phyloP scores from a whole-genome alignment of 768 basidiomycete genomes.

The Suillus spraguei region DNA sequence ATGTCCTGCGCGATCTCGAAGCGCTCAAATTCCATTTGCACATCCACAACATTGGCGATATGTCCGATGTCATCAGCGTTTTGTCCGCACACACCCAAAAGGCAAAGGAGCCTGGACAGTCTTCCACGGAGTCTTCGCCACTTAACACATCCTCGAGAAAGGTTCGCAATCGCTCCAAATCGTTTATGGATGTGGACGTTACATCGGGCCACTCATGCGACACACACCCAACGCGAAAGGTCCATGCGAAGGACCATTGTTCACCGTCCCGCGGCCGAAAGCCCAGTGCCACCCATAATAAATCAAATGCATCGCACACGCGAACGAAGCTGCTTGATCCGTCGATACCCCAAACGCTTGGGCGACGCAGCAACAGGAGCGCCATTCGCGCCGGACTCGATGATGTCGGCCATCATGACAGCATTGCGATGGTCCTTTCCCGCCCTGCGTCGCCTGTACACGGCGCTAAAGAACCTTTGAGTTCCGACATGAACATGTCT shows the following conservation, averaged over 20 bases:
- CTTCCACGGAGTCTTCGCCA: neutral
- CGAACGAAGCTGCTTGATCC: neutral
- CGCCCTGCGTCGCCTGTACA: constrained; percentile 22
- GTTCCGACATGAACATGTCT: constrained; percentile 12
- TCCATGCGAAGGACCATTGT: neutral
- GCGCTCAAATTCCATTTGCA: constrained; percentile 56
- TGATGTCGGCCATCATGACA: constrained; percentile 12
- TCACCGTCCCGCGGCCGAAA: neutral
- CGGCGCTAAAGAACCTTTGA: constrained; percentile 8
- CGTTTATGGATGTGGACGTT: constrained; percentile 4
- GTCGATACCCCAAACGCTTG: constrained; percentile 16
- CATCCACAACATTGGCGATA: constrained; percentile 54
- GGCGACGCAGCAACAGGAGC: constrained; percentile 20
- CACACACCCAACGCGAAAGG: neutral
- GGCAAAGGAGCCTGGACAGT: neutral
- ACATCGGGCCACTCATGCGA: neutral
- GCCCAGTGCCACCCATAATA: neutral
- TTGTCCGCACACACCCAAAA: neutral
- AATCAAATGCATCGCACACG: neutral
- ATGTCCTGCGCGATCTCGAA: constrained; percentile 43
- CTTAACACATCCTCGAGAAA: constrained; percentile 6
- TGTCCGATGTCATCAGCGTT: neutral
- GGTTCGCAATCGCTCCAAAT: constrained; percentile 23
- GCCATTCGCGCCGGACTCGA: constrained; percentile 8
- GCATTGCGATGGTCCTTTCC: constrained; percentile 29